Evolutionary conservation across 805 yeast species (phyloP).

Genomic region (Clavispora asparagi): DNA sequence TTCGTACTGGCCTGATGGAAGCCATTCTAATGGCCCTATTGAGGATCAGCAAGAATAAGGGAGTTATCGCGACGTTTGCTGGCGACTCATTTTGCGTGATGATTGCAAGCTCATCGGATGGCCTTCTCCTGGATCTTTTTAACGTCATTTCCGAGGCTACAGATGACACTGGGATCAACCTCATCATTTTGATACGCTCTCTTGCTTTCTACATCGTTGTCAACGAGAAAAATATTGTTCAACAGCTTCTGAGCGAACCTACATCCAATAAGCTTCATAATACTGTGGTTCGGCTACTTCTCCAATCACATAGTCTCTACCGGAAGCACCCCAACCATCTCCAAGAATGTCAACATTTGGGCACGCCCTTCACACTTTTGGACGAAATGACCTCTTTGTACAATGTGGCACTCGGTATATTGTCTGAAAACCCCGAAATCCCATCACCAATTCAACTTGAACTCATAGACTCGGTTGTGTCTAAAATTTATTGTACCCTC

Average conservation of each 20-base stretch:
- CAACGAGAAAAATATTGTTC: not conserved
- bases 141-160: not conserved
- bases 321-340: not conserved
- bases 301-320: slow-evolving; percentile 3
- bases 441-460: slow-evolving; percentile 15
- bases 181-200: not conserved
- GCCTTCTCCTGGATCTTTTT: not conserved
- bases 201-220: not conserved
- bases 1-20: not conserved
- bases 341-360: not conserved
- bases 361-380: not conserved
- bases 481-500: slow-evolving; percentile 1
- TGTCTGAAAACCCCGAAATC: slow-evolving; percentile 9
- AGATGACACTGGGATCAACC: not conserved
- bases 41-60: not conserved
- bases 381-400: slow-evolving; percentile 12
- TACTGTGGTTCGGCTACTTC: slow-evolving; percentile 1
- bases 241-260: not conserved
- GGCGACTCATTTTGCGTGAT: not conserved
- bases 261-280: not conserved
- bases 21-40: not conserved
- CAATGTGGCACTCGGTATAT: slow-evolving; percentile 9
- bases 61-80: not conserved
- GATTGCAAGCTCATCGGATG: not conserved
- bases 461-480: slow-evolving; percentile 9